A percentile compares a stretch with the other conserved stretches of the same genome.
Evolutionary conservation across 257 asterid species (phyloP).

Genomic region (Przewalskia tangutica): DNA sequence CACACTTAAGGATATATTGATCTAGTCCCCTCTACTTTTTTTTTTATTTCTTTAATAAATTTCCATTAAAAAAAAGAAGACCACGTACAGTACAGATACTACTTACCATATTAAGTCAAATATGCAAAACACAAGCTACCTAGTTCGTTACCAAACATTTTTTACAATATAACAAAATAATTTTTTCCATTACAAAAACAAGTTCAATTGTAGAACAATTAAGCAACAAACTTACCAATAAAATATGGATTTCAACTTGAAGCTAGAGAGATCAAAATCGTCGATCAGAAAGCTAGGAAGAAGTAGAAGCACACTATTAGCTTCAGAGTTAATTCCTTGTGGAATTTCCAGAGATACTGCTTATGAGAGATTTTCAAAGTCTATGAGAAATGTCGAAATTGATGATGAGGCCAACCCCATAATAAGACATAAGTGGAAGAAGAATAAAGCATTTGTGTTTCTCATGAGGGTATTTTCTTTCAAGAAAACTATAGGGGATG

Average conservation of each 20-base stretch:
- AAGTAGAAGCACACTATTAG: slow-evolving; percentile 14
- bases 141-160: background rate
- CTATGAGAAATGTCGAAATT: slow-evolving; percentile 12
- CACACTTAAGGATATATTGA: too few species aligned
- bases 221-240: too few species aligned
- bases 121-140: background rate
- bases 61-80: too few species aligned
- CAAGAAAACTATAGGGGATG: background rate
- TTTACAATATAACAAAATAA: background rate
- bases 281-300: slow-evolving; percentile 8
- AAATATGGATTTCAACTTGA: slow-evolving; percentile 10
- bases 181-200: background rate
- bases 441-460: slow-evolving; percentile 8
- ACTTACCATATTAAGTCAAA: background rate
- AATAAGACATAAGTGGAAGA: background rate
- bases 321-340: slow-evolving; percentile 6
- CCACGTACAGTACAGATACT: background rate
- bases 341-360: slow-evolving; percentile 4
- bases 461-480: slow-evolving; percentile 11
- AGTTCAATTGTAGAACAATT: background rate
- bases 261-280: slow-evolving; percentile 5
- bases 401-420: background rate
- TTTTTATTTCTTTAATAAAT: too few species aligned
- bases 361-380: slow-evolving; percentile 18
- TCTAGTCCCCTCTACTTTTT: background rate